phyloP scores from a whole-genome alignment of 129 eudicot species.

The Artemisia argyi region DNA sequence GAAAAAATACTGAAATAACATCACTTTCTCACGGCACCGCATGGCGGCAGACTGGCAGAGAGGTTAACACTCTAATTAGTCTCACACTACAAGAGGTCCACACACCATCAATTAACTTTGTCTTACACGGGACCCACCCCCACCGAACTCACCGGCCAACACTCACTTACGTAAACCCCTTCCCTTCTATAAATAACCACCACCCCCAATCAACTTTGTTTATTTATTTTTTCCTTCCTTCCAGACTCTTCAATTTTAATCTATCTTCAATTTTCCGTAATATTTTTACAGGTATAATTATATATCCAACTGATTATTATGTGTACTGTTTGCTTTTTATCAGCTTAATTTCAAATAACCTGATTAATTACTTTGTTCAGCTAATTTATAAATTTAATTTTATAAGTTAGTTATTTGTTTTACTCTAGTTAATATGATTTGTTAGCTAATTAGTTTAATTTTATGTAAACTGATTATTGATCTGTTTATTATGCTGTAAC shows the following conservation, averaged over 20 bases:
- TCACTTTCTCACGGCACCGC: no score
- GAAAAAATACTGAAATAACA: no score
- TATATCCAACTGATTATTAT: not conserved
- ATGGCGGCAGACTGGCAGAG: no score
- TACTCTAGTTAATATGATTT: no score
- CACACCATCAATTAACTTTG: not conserved
- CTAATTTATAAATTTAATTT: no score
- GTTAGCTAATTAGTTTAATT: no score
- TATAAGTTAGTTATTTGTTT: no score
- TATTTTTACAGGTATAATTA: not conserved
- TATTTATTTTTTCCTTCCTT: no score
- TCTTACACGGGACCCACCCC: not conserved
- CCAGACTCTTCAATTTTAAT: not conserved
- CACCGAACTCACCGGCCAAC: not conserved
- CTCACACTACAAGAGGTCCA: not conserved
- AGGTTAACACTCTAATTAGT: not conserved
- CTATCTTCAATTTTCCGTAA: no score
- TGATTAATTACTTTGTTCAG: no score
- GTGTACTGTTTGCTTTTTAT: not conserved
- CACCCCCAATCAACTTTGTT: not conserved
- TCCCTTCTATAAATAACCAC: not conserved
- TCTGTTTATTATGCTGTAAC: no score
- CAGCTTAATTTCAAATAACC: not conserved
- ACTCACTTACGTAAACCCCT: not conserved
- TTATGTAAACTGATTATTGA: no score